Evolutionary conservation across 306 rosid species (phyloP).

Genomic region (Vigna angularis): DNA sequence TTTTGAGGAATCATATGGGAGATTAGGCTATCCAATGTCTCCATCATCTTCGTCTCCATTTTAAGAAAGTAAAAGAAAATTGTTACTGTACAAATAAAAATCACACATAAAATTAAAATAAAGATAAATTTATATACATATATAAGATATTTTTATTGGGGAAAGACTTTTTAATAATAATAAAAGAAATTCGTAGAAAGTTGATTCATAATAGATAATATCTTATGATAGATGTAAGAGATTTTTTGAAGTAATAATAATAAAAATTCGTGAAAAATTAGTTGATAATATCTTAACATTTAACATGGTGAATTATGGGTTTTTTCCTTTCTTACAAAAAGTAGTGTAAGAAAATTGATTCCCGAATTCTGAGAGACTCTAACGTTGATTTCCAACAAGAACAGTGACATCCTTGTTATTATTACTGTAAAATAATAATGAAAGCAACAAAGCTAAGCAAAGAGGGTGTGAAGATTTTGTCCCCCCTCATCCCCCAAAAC

Average conservation of each 20-base stretch:
- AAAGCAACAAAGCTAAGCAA: constrained; percentile 45
- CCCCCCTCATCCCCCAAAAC: constrained; percentile 1
- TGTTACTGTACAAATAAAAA: accelerated
- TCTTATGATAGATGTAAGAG: too few species aligned
- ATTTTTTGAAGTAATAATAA: too few species aligned
- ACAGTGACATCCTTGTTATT: constrained; percentile 14
- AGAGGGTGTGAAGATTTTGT: constrained; percentile 35
- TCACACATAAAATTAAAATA: accelerated
- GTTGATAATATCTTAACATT: too few species aligned
- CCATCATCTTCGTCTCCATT: constrained; percentile 33
- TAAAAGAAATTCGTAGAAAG: too few species aligned
- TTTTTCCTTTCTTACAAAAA: too few species aligned
- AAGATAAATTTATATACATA: too few species aligned
- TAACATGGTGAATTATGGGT: too few species aligned
- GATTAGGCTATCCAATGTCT: constrained; percentile 3
- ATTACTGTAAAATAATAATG: constrained; percentile 39
- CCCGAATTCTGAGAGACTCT: constrained; percentile 43
- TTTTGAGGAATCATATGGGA: constrained; percentile 11
- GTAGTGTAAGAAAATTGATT: constrained; percentile 1
- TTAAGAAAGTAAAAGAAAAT: constrained; percentile 2
- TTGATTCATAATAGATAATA: too few species aligned
- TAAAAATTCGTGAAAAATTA: too few species aligned
- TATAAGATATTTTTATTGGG: too few species aligned
- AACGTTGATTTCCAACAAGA: constrained; percentile 44
- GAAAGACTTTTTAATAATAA: too few species aligned